These are phyloP conservation scores for Liquidambar formosana DNA, from an alignment of 164 flowering plant genomes.

Conservation along the genomic window DNA sequence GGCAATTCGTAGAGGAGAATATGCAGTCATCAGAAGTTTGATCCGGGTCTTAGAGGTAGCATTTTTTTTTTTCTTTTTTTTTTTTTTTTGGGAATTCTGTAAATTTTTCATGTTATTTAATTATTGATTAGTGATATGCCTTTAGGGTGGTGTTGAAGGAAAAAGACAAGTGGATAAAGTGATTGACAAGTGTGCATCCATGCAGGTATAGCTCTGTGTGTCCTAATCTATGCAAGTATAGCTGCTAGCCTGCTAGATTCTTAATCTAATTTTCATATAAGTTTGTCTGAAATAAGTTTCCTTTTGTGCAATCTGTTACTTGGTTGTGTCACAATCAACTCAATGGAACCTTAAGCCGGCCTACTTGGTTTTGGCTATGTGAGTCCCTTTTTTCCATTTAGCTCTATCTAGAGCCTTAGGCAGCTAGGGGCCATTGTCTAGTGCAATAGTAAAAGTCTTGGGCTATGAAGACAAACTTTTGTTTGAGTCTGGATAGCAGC, in stretches of 20 bases:
- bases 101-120: neutral
- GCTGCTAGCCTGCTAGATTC: neutral
- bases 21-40: slow-evolving; percentile 89
- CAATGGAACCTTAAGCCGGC: no score
- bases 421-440: no score
- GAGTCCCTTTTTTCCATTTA: no score
- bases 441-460: no score
- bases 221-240: neutral
- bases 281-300: neutral
- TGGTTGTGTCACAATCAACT: no score
- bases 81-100: neutral
- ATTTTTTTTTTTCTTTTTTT: neutral
- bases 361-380: no score
- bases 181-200: slow-evolving; percentile 91
- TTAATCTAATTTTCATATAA: neutral
- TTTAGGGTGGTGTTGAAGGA: slow-evolving; percentile 96
- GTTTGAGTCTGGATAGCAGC: no score
- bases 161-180: slow-evolving; percentile 96
- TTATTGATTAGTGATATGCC: slow-evolving; percentile 15
- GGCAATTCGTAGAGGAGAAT: slow-evolving; percentile 91
- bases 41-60: slow-evolving; percentile 74
- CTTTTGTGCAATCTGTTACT: neutral
- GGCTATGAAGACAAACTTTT: no score
- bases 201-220: slow-evolving; percentile 67
- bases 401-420: no score